A percentile compares a stretch with the other conserved stretches of the same genome.
Conservation (phyloP, 1,139 yeast genomes). For the Pichia cactophila region DNA sequence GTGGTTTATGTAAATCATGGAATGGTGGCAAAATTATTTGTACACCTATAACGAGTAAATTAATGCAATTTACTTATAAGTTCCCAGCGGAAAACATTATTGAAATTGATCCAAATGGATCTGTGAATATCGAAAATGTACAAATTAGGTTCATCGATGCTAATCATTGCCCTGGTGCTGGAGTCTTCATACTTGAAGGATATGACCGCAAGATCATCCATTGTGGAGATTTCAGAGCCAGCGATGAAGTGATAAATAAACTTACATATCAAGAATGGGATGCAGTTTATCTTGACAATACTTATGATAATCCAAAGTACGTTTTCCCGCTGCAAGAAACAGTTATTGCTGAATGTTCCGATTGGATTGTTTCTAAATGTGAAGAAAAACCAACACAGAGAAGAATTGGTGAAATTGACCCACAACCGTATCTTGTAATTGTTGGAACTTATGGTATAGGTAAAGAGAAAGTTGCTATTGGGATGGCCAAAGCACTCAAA, state of each 20-base stretch:
- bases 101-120: conserved; percentile 23
- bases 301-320: conserved; percentile 70
- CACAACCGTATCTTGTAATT: conserved; percentile 41
- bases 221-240: conserved; percentile 89
- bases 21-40: conserved; percentile 57
- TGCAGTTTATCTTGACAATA: conserved; percentile 75
- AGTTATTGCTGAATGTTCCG: conserved; percentile 54
- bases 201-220: conserved; percentile 41
- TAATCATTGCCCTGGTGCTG: conserved; percentile 96
- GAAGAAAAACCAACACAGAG: conserved; percentile 21
- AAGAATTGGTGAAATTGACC: neutral
- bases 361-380: conserved; percentile 38
- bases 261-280: conserved; percentile 37
- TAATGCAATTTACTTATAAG: conserved; percentile 23
- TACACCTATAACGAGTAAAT: conserved; percentile 56
- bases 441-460: conserved; percentile 94
- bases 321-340: conserved; percentile 70
- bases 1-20: conserved; percentile 79
- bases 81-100: conserved; percentile 37
- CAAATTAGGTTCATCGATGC: conserved; percentile 68
- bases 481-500: conserved; percentile 49
- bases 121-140: conserved; percentile 37
- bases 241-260: conserved; percentile 36
- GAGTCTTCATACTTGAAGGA: conserved; percentile 62
- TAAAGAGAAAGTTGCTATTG: conserved; percentile 74